Percentiles rank a stretch among this genome's conserved stretches.
These are phyloP conservation scores for Letharia columbiana DNA, from an alignment of 495 filamentous ascomycete genomes.

Conservation along the genomic window DNA sequence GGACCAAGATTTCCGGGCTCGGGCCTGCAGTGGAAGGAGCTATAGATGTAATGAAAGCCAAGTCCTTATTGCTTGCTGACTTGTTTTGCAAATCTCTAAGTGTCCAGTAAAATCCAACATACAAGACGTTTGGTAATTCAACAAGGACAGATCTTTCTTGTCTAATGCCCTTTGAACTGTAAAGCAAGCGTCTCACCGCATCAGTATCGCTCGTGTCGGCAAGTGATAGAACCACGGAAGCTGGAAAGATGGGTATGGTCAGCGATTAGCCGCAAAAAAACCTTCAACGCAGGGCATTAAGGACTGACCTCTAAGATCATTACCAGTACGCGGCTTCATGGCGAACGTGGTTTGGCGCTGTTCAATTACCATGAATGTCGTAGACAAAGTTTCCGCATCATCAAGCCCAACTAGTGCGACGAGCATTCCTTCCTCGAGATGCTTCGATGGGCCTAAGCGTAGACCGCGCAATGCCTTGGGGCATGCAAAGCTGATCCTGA, in stretches of 20 bases:
- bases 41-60: conserved; percentile 53
- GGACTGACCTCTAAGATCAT: conserved; percentile 24
- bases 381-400: conserved; percentile 18
- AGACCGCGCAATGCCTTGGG: conserved; percentile 22
- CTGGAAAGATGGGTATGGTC: conserved; percentile 1
- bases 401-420: conserved; percentile 27
- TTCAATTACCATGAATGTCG: conserved; percentile 25
- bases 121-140: conserved; percentile 56
- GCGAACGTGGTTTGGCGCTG: conserved; percentile 23
- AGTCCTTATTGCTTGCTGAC: conserved; percentile 10
- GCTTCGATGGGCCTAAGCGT: conserved; percentile 17
- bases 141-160: conserved; percentile 36
- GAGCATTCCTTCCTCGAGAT: conserved; percentile 28
- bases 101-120: conserved; percentile 29
- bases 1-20: conserved; percentile 31
- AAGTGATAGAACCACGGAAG: conserved; percentile 19
- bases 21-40: conserved; percentile 32
- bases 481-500: conserved; percentile 26
- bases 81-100: conserved; percentile 23
- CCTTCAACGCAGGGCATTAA: neutral
- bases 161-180: conserved; percentile 12
- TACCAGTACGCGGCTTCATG: conserved; percentile 24
- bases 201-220: conserved; percentile 21
- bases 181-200: conserved; percentile 20
- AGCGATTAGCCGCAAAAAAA: neutral